These are phyloP conservation scores for Sclerotiophoma versabilis DNA, from an alignment of 2,329 filamentous ascomycete species.

Conservation along the genomic window DNA sequence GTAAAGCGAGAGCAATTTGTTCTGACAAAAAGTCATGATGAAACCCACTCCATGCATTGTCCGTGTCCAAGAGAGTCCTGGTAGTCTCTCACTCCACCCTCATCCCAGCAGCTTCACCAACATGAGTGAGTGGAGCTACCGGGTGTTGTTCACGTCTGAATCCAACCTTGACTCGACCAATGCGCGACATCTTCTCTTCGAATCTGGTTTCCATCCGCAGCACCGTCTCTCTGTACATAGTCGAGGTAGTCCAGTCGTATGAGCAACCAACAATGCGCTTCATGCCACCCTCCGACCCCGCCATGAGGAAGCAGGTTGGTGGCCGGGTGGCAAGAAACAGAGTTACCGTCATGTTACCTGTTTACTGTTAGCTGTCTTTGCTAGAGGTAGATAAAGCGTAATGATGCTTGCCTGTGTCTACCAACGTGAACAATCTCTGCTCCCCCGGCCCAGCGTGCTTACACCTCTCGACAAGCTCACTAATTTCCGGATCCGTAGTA, in stretches of 20 bases:
- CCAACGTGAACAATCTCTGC: slow-evolving; percentile 35
- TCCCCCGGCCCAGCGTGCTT: slow-evolving; percentile 35
- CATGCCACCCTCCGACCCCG: slow-evolving; percentile 56
- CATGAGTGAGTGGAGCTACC: slow-evolving; percentile 36
- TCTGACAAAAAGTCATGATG: too few species aligned
- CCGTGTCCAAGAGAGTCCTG: neutral
- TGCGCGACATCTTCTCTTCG: slow-evolving; percentile 46
- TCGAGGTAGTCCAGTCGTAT: slow-evolving; percentile 54
- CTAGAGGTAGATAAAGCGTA: neutral
- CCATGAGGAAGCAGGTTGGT: slow-evolving; percentile 54
- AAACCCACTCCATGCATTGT: too few species aligned
- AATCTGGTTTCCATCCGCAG: slow-evolving; percentile 52
- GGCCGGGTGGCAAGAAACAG: slow-evolving; percentile 51
- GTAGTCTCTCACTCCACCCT: slow-evolving; percentile 6
- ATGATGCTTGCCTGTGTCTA: slow-evolving; percentile 44
- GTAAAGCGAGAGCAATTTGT: too few species aligned
- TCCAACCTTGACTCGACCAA: slow-evolving; percentile 43
- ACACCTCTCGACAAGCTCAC: slow-evolving; percentile 29
- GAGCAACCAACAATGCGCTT: slow-evolving; percentile 56
- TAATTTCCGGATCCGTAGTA: slow-evolving; percentile 28
- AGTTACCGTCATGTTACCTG: slow-evolving; percentile 54
- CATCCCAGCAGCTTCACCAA: slow-evolving; percentile 32
- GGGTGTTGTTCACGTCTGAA: slow-evolving; percentile 41
- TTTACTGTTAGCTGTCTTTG: slow-evolving; percentile 28
- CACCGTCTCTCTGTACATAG: slow-evolving; percentile 55